These are phyloP conservation scores for Coleophoma eucalyptorum DNA, from an alignment of 2,329 filamentous ascomycete genomes.

Conservation along the genomic window DNA sequence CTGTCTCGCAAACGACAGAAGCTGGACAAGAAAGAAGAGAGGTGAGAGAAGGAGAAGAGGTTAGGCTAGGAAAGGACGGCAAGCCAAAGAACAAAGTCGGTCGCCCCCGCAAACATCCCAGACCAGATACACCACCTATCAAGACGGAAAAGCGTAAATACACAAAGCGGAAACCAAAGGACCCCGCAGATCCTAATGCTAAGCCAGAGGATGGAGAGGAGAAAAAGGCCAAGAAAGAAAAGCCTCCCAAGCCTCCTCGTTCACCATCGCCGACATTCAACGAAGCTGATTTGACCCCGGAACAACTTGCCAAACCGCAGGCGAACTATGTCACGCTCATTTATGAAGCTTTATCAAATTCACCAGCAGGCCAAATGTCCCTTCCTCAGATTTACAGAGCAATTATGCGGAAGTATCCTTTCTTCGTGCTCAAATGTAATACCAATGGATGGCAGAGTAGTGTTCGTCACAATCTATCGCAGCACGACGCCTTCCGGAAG, in stretches of 20 bases:
- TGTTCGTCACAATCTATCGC: slow-evolving; percentile 58
- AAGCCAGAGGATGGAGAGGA: slow-evolving; percentile 50
- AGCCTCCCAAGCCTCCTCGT: slow-evolving; percentile 31
- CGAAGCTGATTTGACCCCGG: slow-evolving; percentile 59
- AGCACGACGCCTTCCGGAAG: slow-evolving; percentile 51
- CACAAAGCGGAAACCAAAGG: slow-evolving; percentile 56
- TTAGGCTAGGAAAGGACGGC: neutral
- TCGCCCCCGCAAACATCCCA: slow-evolving; percentile 59
- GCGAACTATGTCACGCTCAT: slow-evolving; percentile 56
- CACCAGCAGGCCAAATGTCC: slow-evolving; percentile 45
- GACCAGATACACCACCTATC: slow-evolving; percentile 50
- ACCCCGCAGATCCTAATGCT: slow-evolving; percentile 35
- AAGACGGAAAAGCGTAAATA: slow-evolving; percentile 62
- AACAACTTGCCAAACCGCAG: slow-evolving; percentile 65
- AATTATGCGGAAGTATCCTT: slow-evolving; percentile 54
- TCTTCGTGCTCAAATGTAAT: slow-evolving; percentile 47
- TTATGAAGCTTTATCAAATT: slow-evolving; percentile 49
- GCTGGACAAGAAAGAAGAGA: slow-evolving; percentile 5
- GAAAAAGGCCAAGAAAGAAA: slow-evolving; percentile 42
- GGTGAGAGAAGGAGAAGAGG: neutral
- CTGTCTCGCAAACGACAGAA: slow-evolving; percentile 39
- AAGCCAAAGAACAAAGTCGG: slow-evolving; percentile 57
- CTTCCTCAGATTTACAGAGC: slow-evolving; percentile 57
- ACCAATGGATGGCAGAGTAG: slow-evolving; percentile 59
- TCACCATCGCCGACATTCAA: slow-evolving; percentile 51